phyloP scores from a whole-genome alignment of 2,329 filamentous ascomycete species.

The Penicillium nordicum region DNA sequence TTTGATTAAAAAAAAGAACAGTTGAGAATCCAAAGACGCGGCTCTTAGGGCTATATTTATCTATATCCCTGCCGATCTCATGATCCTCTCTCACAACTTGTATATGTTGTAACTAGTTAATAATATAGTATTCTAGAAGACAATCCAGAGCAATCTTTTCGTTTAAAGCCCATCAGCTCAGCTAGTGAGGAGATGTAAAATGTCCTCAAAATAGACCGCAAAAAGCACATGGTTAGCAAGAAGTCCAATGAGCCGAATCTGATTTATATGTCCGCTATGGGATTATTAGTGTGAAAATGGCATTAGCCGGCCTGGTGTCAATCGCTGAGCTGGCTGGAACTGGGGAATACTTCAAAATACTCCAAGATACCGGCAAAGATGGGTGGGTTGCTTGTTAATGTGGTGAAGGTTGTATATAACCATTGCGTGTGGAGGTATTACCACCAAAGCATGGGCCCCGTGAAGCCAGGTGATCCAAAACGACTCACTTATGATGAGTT shows the following conservation, averaged over 20 bases:
- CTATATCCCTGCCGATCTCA: not conserved
- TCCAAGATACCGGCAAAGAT: not conserved
- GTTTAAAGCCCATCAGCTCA: not conserved
- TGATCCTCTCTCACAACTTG: not conserved
- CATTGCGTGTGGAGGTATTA: not conserved
- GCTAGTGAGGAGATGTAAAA: not conserved
- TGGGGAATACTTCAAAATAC: not conserved
- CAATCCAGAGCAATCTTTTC: not conserved
- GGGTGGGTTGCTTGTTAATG: not conserved
- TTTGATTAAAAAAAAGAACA: no score
- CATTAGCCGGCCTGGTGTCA: no score
- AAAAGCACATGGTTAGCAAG: not conserved
- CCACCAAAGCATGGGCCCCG: not conserved
- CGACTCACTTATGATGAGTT: not conserved
- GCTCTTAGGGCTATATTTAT: not conserved
- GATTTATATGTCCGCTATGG: not conserved
- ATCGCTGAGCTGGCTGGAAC: not conserved
- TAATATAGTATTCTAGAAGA: not conserved
- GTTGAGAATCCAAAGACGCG: not conserved
- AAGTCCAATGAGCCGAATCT: not conserved
- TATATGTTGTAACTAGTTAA: not conserved
- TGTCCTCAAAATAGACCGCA: not conserved
- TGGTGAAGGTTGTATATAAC: not conserved
- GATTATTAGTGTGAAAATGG: not conserved
- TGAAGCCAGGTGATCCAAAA: not conserved